A percentile compares a stretch with the other conserved stretches of the same genome.
Evolutionary conservation across 495 filamentous ascomycete genomes (phyloP).

Genomic region (Extremus antarcticus): DNA sequence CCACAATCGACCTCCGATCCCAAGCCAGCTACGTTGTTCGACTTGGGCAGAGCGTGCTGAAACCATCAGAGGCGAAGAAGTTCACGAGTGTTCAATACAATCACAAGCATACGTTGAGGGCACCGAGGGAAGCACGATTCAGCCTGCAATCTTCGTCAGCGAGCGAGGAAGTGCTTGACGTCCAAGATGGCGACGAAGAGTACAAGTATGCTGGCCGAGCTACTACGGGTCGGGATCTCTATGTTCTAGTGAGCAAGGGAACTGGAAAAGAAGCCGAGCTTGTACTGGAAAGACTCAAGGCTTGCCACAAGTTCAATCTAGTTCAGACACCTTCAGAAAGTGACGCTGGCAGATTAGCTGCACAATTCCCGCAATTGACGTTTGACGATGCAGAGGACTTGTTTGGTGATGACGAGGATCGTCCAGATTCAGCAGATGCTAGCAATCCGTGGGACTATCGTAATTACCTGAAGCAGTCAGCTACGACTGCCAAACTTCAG

Average conservation of each 20-base stretch:
- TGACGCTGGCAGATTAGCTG: slow-evolving; percentile 1
- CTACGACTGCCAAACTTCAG: not conserved
- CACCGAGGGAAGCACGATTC: not conserved
- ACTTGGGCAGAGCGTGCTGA: slow-evolving; percentile 8
- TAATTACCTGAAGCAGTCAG: slow-evolving; percentile 6
- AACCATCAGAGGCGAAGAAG: not conserved
- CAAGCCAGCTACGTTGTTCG: slow-evolving; percentile 1
- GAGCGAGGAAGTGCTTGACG: not conserved
- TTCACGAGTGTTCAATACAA: slow-evolving; percentile 10
- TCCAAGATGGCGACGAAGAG: slow-evolving; percentile 2
- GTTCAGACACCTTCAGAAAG: not conserved
- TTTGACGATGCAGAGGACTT: not conserved
- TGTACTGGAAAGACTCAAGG: slow-evolving; percentile 10
- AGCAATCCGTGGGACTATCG: slow-evolving; percentile 14
- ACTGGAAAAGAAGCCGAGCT: slow-evolving; percentile 1
- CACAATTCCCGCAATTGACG: slow-evolving; percentile 2
- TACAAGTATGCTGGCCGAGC: slow-evolving; percentile 4
- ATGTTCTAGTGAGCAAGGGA: slow-evolving; percentile 3
- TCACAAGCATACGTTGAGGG: not conserved
- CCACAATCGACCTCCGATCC: slow-evolving; percentile 1
- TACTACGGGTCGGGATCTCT: not conserved
- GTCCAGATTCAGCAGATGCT: slow-evolving; percentile 4
- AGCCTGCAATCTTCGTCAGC: not conserved
- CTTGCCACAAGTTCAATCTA: slow-evolving; percentile 8
- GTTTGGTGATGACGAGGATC: not conserved